Base-by-base conservation (phyloP, 139 green algal genomes). In the Asterochloris erici region DNA sequence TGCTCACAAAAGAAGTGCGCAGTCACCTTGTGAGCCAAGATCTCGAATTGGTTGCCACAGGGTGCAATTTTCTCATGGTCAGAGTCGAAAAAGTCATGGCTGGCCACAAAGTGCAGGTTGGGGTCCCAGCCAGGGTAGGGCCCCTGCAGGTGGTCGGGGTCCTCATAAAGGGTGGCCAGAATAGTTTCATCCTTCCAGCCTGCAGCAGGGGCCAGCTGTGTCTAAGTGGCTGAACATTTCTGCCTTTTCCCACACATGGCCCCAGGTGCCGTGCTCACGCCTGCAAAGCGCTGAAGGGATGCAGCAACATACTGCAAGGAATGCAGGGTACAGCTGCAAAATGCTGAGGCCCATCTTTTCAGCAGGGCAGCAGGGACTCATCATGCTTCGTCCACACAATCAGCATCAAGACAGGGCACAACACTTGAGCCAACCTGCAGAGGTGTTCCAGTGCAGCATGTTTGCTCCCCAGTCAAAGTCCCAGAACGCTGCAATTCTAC, bases 1-100 rank as follows among this genome's bases (percentile, higher is more conserved):
- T 54, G 38, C 38, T 54, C 38, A 54, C 38, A 54, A 10, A 2
- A 54, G 38, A 2, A 54, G 38, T 54, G 6, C 38, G 38, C 38
- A 54, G 64, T 38, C 66, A 81, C 82, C 64, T 80, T 78, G 16
- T 69, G 60, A 9, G 84, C 86, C 14, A 95, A 54, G 17, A 98
- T 82, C 91, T 99, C 96, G 83, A 99, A 98, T 84, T 96, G 90
- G 85, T 98, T 98, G 77, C 94, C 96, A 81, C 96, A 98, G 47
- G 86, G 84, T 29, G 96, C 87, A 17, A 92, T 82, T 81, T 91
- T 88, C 81, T 83, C 74, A 61, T 93, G 87, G 66, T 82, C 64
- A 78, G 78, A 83, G 27, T 83, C 79, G 86, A 98, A 99, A 13
- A 91, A 90, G 85, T 98, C 89, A 26, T 89, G 74, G 63, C 84